phyloP scores from a whole-genome alignment of 352 stramenopile genomes.

The Globisporangium canariense region DNA sequence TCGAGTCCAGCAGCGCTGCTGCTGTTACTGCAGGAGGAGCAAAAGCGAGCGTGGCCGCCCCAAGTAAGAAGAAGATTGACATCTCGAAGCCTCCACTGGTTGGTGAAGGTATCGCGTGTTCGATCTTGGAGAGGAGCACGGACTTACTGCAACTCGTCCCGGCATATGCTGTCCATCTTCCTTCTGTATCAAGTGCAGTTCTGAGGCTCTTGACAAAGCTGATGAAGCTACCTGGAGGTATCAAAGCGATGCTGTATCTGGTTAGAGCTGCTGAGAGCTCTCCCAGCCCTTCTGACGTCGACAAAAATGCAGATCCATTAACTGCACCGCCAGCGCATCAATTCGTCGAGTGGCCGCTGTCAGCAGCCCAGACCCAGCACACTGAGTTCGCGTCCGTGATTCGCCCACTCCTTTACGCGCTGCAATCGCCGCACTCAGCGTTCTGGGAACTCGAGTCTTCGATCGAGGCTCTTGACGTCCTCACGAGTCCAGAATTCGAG shows the following conservation, averaged over 20 bases:
- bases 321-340: not conserved
- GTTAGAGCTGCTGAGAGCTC: constrained; percentile 9
- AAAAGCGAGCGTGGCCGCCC: constrained; percentile 11
- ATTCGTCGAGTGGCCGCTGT: constrained; percentile 10
- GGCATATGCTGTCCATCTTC: constrained; percentile 19
- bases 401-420: constrained; percentile 4
- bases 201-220: constrained; percentile 29
- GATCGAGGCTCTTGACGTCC: constrained; percentile 7
- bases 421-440: constrained; percentile 3
- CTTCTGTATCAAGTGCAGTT: constrained; percentile 32
- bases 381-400: constrained; percentile 7
- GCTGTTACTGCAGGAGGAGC: not conserved
- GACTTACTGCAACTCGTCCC: constrained; percentile 24
- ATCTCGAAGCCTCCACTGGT: constrained; percentile 15
- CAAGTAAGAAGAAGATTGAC: constrained; percentile 46
- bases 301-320: not conserved
- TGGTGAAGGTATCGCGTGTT: constrained; percentile 30
- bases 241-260: constrained; percentile 30
- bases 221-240: constrained; percentile 28
- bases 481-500: constrained; percentile 11
- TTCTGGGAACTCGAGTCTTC: constrained; percentile 10
- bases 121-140: constrained; percentile 27
- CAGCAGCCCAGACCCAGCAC: not conserved
- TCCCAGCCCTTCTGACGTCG: not conserved
- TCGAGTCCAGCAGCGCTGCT: not conserved